These are phyloP conservation scores for Modicella reniformis DNA, from an alignment of 371 early-diverging fungal genomes.

Conservation along the genomic window DNA sequence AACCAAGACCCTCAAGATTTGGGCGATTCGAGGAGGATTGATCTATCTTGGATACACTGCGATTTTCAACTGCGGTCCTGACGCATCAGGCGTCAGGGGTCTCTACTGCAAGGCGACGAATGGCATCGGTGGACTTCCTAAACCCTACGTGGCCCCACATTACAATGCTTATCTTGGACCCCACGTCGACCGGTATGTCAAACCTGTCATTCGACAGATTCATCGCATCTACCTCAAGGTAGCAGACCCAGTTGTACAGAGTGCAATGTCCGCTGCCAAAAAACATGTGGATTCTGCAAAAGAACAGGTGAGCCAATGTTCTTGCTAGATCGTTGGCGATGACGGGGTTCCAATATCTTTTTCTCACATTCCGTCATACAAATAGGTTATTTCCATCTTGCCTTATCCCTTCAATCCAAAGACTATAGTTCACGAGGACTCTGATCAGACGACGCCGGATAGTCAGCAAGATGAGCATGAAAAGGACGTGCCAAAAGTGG, in stretches of 20 bases:
- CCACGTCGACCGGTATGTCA: slow-evolving; percentile 46
- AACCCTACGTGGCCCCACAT: slow-evolving; percentile 41
- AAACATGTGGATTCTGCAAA: slow-evolving; percentile 52
- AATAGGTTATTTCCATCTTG: slow-evolving; percentile 33
- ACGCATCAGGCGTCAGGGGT: slow-evolving; percentile 38
- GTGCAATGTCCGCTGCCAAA: slow-evolving; percentile 34
- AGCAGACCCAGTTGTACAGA: slow-evolving; percentile 47
- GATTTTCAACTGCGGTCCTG: slow-evolving; percentile 36
- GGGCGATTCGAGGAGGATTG: slow-evolving; percentile 49
- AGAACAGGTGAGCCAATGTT: slow-evolving; percentile 33
- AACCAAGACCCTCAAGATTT: slow-evolving; percentile 35
- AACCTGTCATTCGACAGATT: slow-evolving; percentile 33
- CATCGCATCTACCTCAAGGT: slow-evolving; percentile 45
- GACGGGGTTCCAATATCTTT: not conserved
- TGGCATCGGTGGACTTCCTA: slow-evolving; percentile 34
- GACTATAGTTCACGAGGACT: not conserved
- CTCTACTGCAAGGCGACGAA: slow-evolving; percentile 49
- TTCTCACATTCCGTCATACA: not conserved
- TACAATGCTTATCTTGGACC: slow-evolving; percentile 43
- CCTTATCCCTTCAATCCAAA: slow-evolving; percentile 47
- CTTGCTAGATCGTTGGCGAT: not conserved
- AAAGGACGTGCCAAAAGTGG: slow-evolving; percentile 4
- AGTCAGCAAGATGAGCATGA: not conserved
- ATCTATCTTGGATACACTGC: slow-evolving; percentile 47
- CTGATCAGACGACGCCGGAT: not conserved